Percentiles rank a stretch among this genome's conserved stretches.
Conservation (phyloP, 441 rosid genomes). For the Gossypium laxum region DNA sequence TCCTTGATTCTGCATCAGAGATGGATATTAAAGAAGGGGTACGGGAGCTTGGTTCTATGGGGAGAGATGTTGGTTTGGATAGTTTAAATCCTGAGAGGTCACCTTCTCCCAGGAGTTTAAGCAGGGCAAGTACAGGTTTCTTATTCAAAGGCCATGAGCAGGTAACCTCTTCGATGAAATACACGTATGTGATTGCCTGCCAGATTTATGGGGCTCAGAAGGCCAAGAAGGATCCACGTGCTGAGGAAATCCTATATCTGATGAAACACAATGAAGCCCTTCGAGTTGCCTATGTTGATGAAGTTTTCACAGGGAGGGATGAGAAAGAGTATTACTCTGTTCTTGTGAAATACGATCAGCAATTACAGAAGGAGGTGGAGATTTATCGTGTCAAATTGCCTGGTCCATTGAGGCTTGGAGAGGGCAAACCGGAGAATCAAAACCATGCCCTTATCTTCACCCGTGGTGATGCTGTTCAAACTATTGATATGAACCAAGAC, state of each 20-base stretch:
- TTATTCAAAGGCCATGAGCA: slow-evolving; percentile 1
- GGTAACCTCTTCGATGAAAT: neutral
- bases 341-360: neutral
- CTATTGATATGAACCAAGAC: slow-evolving; percentile 9
- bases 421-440: slow-evolving; percentile 69
- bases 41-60: neutral
- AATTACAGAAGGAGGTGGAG: slow-evolving; percentile 1
- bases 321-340: slow-evolving; percentile 4
- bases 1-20: neutral
- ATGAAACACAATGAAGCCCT: neutral
- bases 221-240: neutral
- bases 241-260: neutral
- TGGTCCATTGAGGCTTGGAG: slow-evolving; percentile 61
- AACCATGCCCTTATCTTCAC: slow-evolving; percentile 20
- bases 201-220: neutral
- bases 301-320: neutral
- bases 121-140: neutral
- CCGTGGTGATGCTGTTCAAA: slow-evolving; percentile 36
- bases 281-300: slow-evolving; percentile 1
- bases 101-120: neutral
- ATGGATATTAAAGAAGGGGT: slow-evolving; percentile 4
- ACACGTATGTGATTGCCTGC: neutral
- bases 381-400: slow-evolving; percentile 40
- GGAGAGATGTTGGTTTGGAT: neutral
- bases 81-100: neutral